phyloP scores from a whole-genome alignment of 805 yeast species.

The Diddensiella transvaalensis region DNA sequence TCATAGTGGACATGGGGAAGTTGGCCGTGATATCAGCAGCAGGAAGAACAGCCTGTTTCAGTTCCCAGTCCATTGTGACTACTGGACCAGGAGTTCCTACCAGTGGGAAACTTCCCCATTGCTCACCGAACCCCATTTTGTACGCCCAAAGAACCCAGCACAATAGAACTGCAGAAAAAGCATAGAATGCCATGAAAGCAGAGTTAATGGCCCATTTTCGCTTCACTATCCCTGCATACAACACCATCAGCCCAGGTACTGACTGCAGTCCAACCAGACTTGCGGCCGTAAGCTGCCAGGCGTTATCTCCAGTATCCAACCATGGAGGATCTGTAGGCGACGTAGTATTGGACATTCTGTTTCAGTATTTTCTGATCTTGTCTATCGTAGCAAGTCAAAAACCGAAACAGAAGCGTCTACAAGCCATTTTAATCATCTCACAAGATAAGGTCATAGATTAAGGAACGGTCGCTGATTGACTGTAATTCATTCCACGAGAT shows the following conservation, averaged over 20 bases:
- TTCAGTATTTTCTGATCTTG: neutral
- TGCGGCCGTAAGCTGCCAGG: constrained; percentile 10
- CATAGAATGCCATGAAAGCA: constrained; percentile 10
- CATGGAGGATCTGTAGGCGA: constrained; percentile 3
- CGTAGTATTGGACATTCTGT: constrained; percentile 5
- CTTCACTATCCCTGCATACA: constrained; percentile 7
- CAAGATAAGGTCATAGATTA: neutral
- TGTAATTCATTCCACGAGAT: neutral
- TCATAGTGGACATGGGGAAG: constrained; percentile 11
- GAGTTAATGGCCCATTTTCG: constrained; percentile 10
- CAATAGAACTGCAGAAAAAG: constrained; percentile 7
- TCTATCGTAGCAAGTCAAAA: no score
- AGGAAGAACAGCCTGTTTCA: constrained; percentile 8
- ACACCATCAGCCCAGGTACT: constrained; percentile 8
- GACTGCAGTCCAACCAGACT: constrained; percentile 10
- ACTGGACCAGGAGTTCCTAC: constrained; percentile 10
- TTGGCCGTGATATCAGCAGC: constrained; percentile 4
- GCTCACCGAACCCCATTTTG: constrained; percentile 8
- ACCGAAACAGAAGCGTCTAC: neutral
- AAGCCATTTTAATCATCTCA: neutral
- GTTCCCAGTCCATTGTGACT: constrained; percentile 8
- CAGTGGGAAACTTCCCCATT: constrained; percentile 6
- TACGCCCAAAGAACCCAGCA: constrained; percentile 10
- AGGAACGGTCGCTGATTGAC: neutral
- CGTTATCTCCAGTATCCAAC: constrained; percentile 10